Evolutionary conservation across 164 flowering plant genomes (phyloP), one percentile per base, ranked within the genome.

Genomic region (Sedum album): DNA sequence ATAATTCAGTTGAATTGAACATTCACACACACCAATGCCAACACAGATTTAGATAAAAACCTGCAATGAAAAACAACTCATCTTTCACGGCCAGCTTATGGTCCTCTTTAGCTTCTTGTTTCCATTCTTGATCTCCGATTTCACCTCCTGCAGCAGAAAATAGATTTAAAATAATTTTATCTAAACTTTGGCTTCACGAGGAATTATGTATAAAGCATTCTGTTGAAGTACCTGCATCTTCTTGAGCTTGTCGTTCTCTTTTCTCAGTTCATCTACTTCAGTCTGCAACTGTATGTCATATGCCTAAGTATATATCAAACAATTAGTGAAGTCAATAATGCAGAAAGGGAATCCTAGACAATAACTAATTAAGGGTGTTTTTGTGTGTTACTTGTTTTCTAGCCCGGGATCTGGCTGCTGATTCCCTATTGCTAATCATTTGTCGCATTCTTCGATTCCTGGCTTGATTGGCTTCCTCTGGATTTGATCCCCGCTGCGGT

Each of bases 351-450:
- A 31, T 13, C 25, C 36, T 31, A 35, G 42, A n/a, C 1, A 38
- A 26, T 31, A 17, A 17, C 38, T 64, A 64, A 17, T 38, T 33
- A 21, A 21, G 42, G 25, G 20, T 33, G 66, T 64, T 33, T 20
- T 30, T 35, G 26, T 64, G 66, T 36, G 35, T 33, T 33, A 64
- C 66, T 21, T 0, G 9, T 64, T 35, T 64, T n/a, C 66, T 33
- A 35, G 44, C 66, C 6, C 66, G 66, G 26, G 66, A 64, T 64
- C 44, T 64, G 41, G 66, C 66, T 33, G 66, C 66, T 20, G 66
- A 64, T 20, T 17, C 42, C 20, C 66, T 33, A 64, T 64, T 64
- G 14, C 7, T 35, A 5, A 64, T 64, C 66, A 64, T 64, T 30
- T 33, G 28, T 20, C 42, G 66, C 42, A n/a, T 5, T 38, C 11